Evolutionary conservation across 78 protist genomes (phyloP).

Genomic region (Goniomonas avonlea): DNA sequence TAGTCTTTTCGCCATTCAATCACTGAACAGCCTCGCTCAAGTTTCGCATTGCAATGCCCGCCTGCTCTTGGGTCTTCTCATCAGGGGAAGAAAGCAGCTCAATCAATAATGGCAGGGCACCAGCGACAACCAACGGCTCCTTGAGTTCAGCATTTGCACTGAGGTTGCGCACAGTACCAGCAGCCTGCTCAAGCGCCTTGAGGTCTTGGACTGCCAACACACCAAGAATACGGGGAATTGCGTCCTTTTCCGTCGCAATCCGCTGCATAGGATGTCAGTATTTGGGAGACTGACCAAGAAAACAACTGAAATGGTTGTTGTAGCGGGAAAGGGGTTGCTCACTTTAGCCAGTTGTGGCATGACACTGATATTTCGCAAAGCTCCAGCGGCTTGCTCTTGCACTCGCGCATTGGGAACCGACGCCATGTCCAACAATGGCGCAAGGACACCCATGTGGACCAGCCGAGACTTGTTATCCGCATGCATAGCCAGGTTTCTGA

Average conservation of each 20-base stretch:
- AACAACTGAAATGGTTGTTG: not conserved
- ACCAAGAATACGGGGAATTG: not conserved
- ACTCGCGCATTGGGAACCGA: not conserved
- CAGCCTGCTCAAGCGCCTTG: conserved; percentile 4
- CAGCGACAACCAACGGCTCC: not conserved
- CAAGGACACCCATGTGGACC: not conserved
- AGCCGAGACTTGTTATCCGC: conserved; percentile 18
- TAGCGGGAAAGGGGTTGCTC: too few relatives aligned
- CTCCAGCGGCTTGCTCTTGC: conserved; percentile 20
- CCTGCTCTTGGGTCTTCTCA: conserved; percentile 29
- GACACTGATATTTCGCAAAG: not conserved
- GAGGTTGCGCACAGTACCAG: conserved; percentile 1
- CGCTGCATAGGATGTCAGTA: not conserved
- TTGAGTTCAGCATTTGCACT: not conserved
- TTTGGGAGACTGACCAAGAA: not conserved
- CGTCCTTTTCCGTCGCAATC: not conserved
- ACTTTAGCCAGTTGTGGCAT: not conserved
- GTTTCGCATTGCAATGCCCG: not conserved
- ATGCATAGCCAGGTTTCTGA: conserved; percentile 19
- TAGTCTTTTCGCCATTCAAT: too few relatives aligned
- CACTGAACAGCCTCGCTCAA: not conserved
- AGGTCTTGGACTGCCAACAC: not conserved
- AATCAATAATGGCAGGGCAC: conserved; percentile 1
- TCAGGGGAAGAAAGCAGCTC: conserved; percentile 21
- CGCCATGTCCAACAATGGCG: not conserved